Percentiles rank a stretch among this genome's conserved stretches.
Conservation (phyloP, 2,329 filamentous ascomycete genomes). For the Cucurbitaria berberidis region DNA sequence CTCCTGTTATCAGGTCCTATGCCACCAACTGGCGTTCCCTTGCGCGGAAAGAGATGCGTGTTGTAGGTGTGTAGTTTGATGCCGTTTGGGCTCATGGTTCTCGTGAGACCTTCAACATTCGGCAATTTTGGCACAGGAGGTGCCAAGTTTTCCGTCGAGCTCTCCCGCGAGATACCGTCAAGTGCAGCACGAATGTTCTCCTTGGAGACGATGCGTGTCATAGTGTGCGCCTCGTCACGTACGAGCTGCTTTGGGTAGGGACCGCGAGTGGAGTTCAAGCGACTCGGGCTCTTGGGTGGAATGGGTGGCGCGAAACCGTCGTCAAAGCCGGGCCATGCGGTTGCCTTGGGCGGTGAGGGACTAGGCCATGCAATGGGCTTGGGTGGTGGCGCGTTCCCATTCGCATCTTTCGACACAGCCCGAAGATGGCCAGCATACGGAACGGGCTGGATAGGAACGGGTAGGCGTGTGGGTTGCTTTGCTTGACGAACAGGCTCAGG, state of each 20-base stretch:
- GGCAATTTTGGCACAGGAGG: conserved; percentile 4
- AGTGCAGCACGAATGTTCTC: conserved; percentile 43
- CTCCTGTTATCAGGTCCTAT: conserved; percentile 9
- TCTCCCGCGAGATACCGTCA: conserved; percentile 21
- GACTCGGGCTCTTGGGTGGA: conserved; percentile 28
- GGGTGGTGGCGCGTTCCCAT: conserved; percentile 1
- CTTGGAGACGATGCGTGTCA: conserved; percentile 38
- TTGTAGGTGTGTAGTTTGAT: conserved; percentile 33
- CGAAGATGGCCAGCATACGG: conserved; percentile 18
- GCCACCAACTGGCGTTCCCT: conserved; percentile 15
- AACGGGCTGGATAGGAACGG: conserved; percentile 22
- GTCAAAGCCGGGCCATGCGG: conserved; percentile 17
- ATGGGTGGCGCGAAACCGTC: conserved; percentile 20
- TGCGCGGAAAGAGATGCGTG: conserved; percentile 39
- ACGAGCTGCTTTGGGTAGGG: conserved; percentile 4
- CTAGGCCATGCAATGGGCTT: too few relatives aligned
- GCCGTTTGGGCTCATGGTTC: neutral
- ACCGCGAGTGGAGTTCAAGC: neutral
- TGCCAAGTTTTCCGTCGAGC: conserved; percentile 23
- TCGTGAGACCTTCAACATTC: neutral
- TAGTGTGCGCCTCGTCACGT: conserved; percentile 5
- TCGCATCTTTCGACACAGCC: conserved; percentile 9
- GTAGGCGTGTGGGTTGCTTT: conserved; percentile 21
- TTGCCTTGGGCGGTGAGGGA: neutral
- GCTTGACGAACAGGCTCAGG: neutral